Evolutionary conservation across 2,329 filamentous ascomycete species (phyloP), one percentile per base, ranked within the genome.

Genomic region (Blumeria hordei): DNA sequence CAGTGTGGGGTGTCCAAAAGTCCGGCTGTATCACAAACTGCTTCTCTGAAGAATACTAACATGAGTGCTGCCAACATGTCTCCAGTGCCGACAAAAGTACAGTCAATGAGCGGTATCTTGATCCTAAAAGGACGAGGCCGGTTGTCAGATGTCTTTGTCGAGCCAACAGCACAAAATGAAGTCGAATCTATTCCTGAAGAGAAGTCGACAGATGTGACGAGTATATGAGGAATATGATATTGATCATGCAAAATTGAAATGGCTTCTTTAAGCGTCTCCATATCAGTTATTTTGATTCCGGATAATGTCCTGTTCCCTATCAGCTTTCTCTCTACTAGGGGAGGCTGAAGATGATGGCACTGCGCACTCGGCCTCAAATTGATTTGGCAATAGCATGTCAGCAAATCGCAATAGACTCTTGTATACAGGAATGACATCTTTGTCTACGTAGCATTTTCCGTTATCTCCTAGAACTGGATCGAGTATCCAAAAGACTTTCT

Each of bases 391-490:
- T 55, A 98, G 93, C 61, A 98, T 68, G 67, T 98, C 92, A 2
- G 92, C 90, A 62, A 90, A 75, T 37, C 74, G 74, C 21, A 96
- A 72, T 56, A 94, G 72, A 28, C 73, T 73, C 69, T 87, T 90
- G 68, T 96, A 98, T 12, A 85, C 88, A 0, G 88, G 88, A 14
- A 96, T 85, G 3, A 94, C 87, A 59, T 94, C 87, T 62, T 90
- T 81, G 6, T 83, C 85, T 7, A 98, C 90, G 65, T 98, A 98
- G 11, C 98, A 73, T 60, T 77, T 79, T 53, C 88, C 92, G 63
- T 95, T 88, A 66, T 98, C 92, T 34, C 92, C 92, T 92, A 98
- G 98, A 51, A 98, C 92, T 0, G 93, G 92, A 67, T 98, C 92
- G 32, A 98, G 75, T 2, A 94, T 86, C 90, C 90, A 96, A 69